Evolutionary conservation across 1,284 basidiomycete genomes (phyloP), one percentile per base, ranked within the genome.

Genomic region (Leccinum solheimii): DNA sequence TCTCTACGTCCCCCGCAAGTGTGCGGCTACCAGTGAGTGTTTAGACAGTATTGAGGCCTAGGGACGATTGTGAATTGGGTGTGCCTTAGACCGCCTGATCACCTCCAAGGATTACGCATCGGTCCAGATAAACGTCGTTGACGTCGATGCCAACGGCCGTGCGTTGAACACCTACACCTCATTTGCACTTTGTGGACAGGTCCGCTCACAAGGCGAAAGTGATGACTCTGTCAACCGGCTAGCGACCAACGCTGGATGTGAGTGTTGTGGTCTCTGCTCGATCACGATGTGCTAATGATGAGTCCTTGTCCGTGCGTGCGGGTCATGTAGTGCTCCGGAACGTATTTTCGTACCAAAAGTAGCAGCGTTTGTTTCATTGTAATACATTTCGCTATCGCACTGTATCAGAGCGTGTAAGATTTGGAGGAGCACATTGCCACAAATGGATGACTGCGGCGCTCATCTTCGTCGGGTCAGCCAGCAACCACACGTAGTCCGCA

Each of bases 1-100:
- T 86, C 95, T 99, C 81, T 99, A 99, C 86, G 95, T 99, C 78
- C 97, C 97, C 78, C 94, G 97, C 86, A 98, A 99, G 83, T 99
- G 97, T 82, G 87, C 94, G 78, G 94, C 95, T 65, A 97, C 94
- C 72, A 95, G 93, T 95, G 76, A 76, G 91, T 86, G 50, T 65
- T 58, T 55, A 53, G 48, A 51, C 23, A 52, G 5, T 57, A 45
- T 62, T 48, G 45, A 26, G 26, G n/a, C 26, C 11, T 34, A 38
- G 60, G 53, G 52, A 53, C 59, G 48, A 60, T 55, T 48, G 23
- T 61, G 51, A 63, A 57, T 10, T 34, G 51, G 7, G 30, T 23
- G 23, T 49, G 21, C 64, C 54, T 32, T 75, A 91, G 94, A 95
- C 86, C 92, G 95, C 70, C 85, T 98, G 75, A 98, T 98, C 79